Evolutionary conservation across 441 rosid species (phyloP).

Genomic region (Flueggea neowawraea): DNA sequence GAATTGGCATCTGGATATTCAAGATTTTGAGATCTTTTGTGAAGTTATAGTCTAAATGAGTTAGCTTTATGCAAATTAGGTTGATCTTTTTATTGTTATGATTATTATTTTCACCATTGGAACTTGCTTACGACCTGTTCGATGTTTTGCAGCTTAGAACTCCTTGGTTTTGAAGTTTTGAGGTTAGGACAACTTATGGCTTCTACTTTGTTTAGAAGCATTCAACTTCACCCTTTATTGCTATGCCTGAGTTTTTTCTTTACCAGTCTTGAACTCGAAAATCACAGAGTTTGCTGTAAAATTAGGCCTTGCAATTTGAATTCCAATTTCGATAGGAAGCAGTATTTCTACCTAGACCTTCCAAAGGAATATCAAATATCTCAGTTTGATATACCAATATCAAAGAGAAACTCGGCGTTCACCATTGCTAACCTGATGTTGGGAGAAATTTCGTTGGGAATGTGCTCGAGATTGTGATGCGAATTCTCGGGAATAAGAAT

Average conservation of each 20-base stretch:
- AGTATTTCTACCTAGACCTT: slow-evolving; percentile 95
- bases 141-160: no score
- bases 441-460: no score
- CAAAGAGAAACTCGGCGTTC: no score
- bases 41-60: neutral
- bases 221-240: slow-evolving; percentile 48
- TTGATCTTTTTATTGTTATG: no score
- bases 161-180: slow-evolving; percentile 16
- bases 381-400: slow-evolving; percentile 93
- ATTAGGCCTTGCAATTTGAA: slow-evolving; percentile 80
- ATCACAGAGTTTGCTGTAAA: slow-evolving; percentile 81
- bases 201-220: slow-evolving; percentile 44
- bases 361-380: slow-evolving; percentile 97
- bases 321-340: slow-evolving; percentile 94
- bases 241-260: slow-evolving; percentile 38
- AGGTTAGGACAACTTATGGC: slow-evolving; percentile 44
- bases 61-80: neutral
- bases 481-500: no score
- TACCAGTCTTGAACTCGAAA: slow-evolving; percentile 82
- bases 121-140: slow-evolving; percentile 27
- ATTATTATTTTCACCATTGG: neutral
- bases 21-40: neutral
- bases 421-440: no score
- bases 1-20: slow-evolving; percentile 2
- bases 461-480: no score